A percentile compares a stretch with the other conserved stretches of the same genome.
Conservation (phyloP, 2,329 filamentous ascomycete species). For the Chaetomium sp. region DNA sequence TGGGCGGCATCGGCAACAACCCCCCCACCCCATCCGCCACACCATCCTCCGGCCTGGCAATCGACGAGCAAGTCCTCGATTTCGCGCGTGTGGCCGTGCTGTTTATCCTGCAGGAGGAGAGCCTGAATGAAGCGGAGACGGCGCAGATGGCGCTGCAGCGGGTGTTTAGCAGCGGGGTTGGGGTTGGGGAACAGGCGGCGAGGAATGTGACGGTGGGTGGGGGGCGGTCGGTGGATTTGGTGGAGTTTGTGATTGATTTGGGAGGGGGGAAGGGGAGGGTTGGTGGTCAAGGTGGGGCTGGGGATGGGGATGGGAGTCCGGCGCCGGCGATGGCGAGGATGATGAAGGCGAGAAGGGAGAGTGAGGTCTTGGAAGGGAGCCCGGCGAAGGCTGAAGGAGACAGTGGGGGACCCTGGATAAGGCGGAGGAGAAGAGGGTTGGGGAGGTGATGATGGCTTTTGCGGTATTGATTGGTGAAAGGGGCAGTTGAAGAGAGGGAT, state of each 20-base stretch:
- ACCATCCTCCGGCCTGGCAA: conserved; percentile 41
- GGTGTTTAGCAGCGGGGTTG: conserved; percentile 41
- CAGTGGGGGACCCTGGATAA: background rate
- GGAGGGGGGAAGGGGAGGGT: conserved; percentile 17
- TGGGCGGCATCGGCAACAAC: background rate
- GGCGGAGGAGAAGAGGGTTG: background rate
- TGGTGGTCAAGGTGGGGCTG: conserved; percentile 7
- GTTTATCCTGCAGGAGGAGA: conserved; percentile 53
- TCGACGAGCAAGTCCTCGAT: conserved; percentile 53
- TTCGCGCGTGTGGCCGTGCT: conserved; percentile 59
- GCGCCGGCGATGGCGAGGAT: background rate
- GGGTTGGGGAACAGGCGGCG: conserved; percentile 29
- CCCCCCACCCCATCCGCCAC: conserved; percentile 21
- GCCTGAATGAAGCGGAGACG: conserved; percentile 42
- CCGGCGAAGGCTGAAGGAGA: too few species aligned
- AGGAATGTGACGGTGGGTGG: conserved; percentile 31
- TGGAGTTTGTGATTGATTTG: conserved; percentile 39
- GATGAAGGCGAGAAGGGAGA: background rate
- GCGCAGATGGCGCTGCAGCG: conserved; percentile 50
- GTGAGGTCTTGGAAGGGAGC: too few species aligned
- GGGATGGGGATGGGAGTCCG: too few species aligned
- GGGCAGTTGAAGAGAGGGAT: too few species aligned
- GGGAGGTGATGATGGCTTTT: background rate
- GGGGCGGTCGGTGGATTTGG: conserved; percentile 43
- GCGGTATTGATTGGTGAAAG: too few species aligned